Evolutionary conservation across 2,329 filamentous ascomycete genomes (phyloP).

Genomic region (Ophiosphaerella korrae): DNA sequence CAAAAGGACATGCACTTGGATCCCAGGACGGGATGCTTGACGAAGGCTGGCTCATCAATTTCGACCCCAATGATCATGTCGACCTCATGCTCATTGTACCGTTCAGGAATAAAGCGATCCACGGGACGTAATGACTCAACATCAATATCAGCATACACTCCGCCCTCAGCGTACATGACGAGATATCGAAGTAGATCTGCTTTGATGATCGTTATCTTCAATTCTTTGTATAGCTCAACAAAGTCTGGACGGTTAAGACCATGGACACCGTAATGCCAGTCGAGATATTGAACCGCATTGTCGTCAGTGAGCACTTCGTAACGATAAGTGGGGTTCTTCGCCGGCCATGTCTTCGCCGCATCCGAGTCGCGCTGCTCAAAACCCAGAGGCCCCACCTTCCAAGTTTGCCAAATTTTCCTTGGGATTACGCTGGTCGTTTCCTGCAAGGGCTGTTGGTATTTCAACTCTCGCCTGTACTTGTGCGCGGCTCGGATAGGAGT

Average conservation of each 20-base stretch:
- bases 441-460: conserved; percentile 41
- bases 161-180: conserved; percentile 70
- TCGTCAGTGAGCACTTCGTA: conserved; percentile 73
- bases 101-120: conserved; percentile 65
- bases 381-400: conserved; percentile 70
- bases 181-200: conserved; percentile 70
- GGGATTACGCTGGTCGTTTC: conserved; percentile 53
- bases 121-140: conserved; percentile 61
- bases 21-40: conserved; percentile 67
- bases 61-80: conserved; percentile 74
- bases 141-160: conserved; percentile 65
- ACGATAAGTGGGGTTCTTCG: conserved; percentile 68
- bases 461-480: conserved; percentile 41
- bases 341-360: conserved; percentile 67
- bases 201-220: conserved; percentile 66
- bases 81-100: conserved; percentile 67
- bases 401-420: conserved; percentile 77
- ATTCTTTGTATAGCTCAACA: conserved; percentile 33
- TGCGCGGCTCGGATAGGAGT: conserved; percentile 40
- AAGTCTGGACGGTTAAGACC: conserved; percentile 68
- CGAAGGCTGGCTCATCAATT: conserved; percentile 71
- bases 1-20: conserved; percentile 73
- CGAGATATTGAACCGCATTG: conserved; percentile 70
- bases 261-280: conserved; percentile 67
- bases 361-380: conserved; percentile 69